Conservation (phyloP, 2,329 filamentous ascomycete species). For the Alternaria ventricosa region DNA sequence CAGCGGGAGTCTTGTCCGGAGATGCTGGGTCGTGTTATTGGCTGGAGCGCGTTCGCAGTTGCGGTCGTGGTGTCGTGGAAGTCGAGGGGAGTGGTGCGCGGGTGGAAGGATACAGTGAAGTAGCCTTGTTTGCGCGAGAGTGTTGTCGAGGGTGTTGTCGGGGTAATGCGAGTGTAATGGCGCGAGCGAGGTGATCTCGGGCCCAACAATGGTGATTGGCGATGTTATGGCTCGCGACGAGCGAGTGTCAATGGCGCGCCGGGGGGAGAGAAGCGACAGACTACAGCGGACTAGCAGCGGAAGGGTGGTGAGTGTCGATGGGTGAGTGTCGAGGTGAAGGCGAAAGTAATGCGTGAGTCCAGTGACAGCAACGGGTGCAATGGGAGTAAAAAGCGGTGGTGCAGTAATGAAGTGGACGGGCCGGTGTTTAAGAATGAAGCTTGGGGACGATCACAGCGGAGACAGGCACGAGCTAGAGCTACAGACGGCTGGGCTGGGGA, state of each 20-base stretch:
- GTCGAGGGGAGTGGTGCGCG: not conserved
- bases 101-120: conserved; percentile 17
- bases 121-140: conserved; percentile 8
- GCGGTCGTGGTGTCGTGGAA: not conserved
- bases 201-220: conserved; percentile 6
- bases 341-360: not conserved
- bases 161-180: not conserved
- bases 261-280: conserved; percentile 18
- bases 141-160: not conserved
- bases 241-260: conserved; percentile 7
- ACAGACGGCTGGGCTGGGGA: conserved; percentile 16
- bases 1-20: not conserved
- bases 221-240: conserved; percentile 8
- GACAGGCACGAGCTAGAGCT: conserved; percentile 14
- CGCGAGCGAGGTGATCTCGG: conserved; percentile 2
- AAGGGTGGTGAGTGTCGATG: not conserved
- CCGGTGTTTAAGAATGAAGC: conserved; percentile 26
- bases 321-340: not conserved
- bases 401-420: not conserved
- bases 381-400: not conserved
- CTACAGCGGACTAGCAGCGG: not conserved
- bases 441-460: conserved; percentile 14
- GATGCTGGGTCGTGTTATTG: not conserved
- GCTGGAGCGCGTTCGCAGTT: not conserved
- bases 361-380: not conserved